Base-by-base conservation (phyloP, 495 filamentous ascomycete genomes). In the Daldinia decipiens region DNA sequence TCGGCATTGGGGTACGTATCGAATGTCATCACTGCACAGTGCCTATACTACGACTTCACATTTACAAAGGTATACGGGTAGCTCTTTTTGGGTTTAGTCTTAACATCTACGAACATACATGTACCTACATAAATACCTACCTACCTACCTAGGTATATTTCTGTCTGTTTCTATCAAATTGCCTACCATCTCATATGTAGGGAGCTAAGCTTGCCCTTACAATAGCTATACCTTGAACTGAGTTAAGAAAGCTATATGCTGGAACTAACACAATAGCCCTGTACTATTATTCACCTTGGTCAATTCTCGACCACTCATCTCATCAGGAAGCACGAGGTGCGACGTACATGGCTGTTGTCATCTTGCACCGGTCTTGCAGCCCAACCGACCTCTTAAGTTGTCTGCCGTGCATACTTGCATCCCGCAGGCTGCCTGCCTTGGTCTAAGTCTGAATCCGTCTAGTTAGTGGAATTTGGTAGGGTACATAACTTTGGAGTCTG, bases 301-400 rank as follows among this genome's bases (percentile, higher is more conserved):
- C 13, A 31, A 53, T 53, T 15, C 50, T 31, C 50, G 31, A 53
- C 50, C 50, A 53, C 62, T 59, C 68, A 62, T 62, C 53, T 47
- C 51, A 15, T 31, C 55, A 52, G 29, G 54, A 66, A 66, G 68
- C 62, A 71, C 68, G 68, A 62, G 57, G 68, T 70, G 62, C 68
- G 32, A 67, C 68, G 52, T 71, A 67, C 52, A 67, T 71, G 62
- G 61, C 58, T 66, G 56, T 36, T 55, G 43, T 66, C 62, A 71
- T 71, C 56, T 55, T 63, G 53, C 50, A 51, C 68, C 63, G 59
- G 62, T 71, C 62, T 71, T 67, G 62, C 68, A 71, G 63, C 68
- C 68, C 68, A 71, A 71, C 68, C 58, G 57, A 58, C 55, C 57
- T 38, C 59, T 40, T 34, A 66, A 65, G 45, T 53, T 62, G 51